Evolutionary conservation across 169 alveolate species (phyloP).

Genomic region (Babesia ovata): DNA sequence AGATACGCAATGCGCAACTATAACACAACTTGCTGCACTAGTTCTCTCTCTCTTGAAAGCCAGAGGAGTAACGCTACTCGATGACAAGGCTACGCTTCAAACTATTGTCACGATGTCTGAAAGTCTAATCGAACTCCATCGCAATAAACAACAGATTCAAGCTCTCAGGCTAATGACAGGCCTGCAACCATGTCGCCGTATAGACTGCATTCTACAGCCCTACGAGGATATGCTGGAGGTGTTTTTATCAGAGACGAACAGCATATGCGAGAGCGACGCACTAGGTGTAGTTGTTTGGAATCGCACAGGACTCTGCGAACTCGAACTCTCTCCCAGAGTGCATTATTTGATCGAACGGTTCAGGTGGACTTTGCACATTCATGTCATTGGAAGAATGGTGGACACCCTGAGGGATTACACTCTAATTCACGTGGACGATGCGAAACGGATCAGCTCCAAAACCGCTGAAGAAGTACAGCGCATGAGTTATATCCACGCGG

Average conservation of each 20-base stretch:
- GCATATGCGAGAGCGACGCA: background rate
- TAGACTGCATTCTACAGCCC: background rate
- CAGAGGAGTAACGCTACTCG: constrained; percentile 1
- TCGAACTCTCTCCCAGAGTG: constrained; percentile 1
- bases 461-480: constrained; percentile 15
- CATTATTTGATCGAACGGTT: background rate
- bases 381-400: constrained; percentile 3
- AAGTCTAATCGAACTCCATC: background rate
- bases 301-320: background rate
- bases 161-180: constrained; percentile 1
- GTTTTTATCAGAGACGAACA: background rate
- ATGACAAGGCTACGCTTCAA: background rate
- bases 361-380: constrained; percentile 18
- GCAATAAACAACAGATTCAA: background rate
- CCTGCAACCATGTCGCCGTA: background rate
- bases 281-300: constrained; percentile 7
- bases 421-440: background rate
- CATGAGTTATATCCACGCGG: constrained; percentile 15
- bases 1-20: background rate
- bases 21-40: constrained; percentile 1
- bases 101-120: background rate
- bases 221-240: background rate
- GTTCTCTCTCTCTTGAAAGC: background rate
- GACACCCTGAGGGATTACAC: background rate
- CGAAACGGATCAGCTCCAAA: background rate